Evolutionary conservation across 1,284 basidiomycete species (phyloP).

Genomic region (Earliella scabrosa): DNA sequence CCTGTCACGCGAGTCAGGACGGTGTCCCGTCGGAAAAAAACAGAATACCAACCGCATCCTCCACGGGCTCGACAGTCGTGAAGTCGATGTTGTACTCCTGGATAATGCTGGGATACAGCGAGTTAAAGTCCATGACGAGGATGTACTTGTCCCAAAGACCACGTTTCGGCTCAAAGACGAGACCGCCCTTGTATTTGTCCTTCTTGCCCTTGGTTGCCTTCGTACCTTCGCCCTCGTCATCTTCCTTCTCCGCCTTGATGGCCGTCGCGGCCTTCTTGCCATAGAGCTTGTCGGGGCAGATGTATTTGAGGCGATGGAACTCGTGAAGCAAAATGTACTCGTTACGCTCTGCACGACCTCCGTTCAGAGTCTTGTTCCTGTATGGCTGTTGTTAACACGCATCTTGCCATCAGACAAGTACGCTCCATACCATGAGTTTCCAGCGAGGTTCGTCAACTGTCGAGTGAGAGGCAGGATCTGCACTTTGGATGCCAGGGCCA

Average conservation of each 20-base stretch:
- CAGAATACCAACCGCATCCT: conserved; percentile 58
- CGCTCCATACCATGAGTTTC: conserved; percentile 94
- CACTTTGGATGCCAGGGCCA: conserved; percentile 92
- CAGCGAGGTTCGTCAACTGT: conserved; percentile 96
- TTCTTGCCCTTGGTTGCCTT: conserved; percentile 73
- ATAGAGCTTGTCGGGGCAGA: conserved; percentile 94
- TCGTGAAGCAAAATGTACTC: conserved; percentile 99
- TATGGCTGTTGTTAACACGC: background rate
- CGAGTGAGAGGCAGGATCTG: conserved; percentile 90
- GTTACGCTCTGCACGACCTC: conserved; percentile 97
- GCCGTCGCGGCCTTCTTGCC: conserved; percentile 71
- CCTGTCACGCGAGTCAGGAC: conserved; percentile 43
- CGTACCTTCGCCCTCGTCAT: conserved; percentile 57
- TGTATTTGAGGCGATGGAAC: conserved; percentile 95
- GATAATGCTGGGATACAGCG: conserved; percentile 98
- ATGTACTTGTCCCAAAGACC: conserved; percentile 98
- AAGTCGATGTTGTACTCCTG: conserved; percentile 99
- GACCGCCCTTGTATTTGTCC: conserved; percentile 98
- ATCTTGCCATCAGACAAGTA: too few species aligned
- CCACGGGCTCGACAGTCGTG: conserved; percentile 86
- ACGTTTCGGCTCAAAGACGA: conserved; percentile 97
- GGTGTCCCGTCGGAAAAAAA: background rate
- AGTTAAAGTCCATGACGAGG: conserved; percentile 99
- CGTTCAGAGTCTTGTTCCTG: conserved; percentile 94
- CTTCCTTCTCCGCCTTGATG: conserved; percentile 62